Percentiles rank a stretch among this genome's conserved stretches.
Conservation (phyloP, 2,329 filamentous ascomycete genomes). For the Phyllosticta citriasiana region DNA sequence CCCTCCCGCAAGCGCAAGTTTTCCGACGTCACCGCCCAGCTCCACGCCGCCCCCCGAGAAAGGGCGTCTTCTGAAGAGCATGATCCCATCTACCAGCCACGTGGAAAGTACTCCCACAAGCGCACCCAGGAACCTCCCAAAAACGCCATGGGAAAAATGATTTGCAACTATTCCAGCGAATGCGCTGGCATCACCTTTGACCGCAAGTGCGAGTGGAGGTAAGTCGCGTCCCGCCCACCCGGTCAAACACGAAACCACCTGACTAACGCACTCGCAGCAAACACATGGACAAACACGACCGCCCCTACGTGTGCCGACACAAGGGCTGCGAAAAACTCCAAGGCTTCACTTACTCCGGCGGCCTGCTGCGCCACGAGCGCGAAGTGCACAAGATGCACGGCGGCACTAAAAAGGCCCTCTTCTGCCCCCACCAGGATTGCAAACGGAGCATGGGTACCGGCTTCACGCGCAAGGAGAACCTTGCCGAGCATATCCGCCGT, state of each 20-base stretch:
- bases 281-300: slow-evolving; percentile 97
- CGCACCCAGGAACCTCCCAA: slow-evolving; percentile 43
- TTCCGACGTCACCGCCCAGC: slow-evolving; percentile 3
- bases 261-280: slow-evolving; percentile 48
- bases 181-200: slow-evolving; percentile 64
- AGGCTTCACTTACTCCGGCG: slow-evolving; percentile 91
- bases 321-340: slow-evolving; percentile 83
- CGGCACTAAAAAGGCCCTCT: slow-evolving; percentile 75
- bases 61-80: slow-evolving; percentile 3
- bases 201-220: slow-evolving; percentile 92
- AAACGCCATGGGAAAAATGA: slow-evolving; percentile 64
- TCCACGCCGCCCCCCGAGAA: neutral
- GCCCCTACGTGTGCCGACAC: slow-evolving; percentile 77
- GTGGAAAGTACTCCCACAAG: slow-evolving; percentile 29
- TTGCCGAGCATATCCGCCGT: slow-evolving; percentile 84
- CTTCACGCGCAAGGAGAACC: slow-evolving; percentile 87
- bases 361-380: slow-evolving; percentile 78
- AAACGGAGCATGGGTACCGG: slow-evolving; percentile 81
- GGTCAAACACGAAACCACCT: slow-evolving; percentile 14
- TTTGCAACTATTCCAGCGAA: slow-evolving; percentile 56
- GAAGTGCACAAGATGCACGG: slow-evolving; percentile 90
- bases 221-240: slow-evolving; percentile 34
- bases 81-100: slow-evolving; percentile 14
- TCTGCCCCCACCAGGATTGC: slow-evolving; percentile 79
- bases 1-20: slow-evolving; percentile 7